Evolutionary conservation across 2,329 filamentous ascomycete genomes (phyloP), one percentile per base, ranked within the genome.

Genomic region (Fusarium neocosmosporiellum): DNA sequence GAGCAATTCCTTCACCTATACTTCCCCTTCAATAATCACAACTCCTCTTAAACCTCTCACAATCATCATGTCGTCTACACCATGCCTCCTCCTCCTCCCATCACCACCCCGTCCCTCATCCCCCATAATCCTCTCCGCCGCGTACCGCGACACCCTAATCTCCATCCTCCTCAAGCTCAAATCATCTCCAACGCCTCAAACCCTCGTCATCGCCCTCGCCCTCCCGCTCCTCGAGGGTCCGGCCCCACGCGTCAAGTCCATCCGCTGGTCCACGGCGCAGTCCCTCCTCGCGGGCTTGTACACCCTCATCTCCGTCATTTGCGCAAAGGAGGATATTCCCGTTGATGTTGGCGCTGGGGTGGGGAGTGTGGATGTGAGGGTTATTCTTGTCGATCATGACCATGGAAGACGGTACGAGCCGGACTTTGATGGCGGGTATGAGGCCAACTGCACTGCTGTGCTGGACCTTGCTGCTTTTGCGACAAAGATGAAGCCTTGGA

Each of bases 201-300:
- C 80, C 1, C 83, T 90, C 5, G 80, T 87, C 75, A 75, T 88
- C 80, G 93, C 90, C 3, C 80, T 97, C 39, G 87, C 88, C 3
- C 88, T 88, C 55, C 89, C 91, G 3, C 85, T 92, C 59, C 86
- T 95, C 14, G 83, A 86, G 54, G 86, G 88, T 22, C 82, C 83
- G 34, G 83, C 85, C 27, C 82, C 83, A 24, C 64, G 59, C 22
- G 46, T 53, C 37, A 87, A 69, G 43, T 88, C 75, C 84, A 87
- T 27, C 83, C 84, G 89, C 20, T 97, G 95, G 88, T 79, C 86
- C 36, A 83, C 87, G n/a, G 88, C 91, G 0, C 94, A 98, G 81
- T 86, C 88, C n/a, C 85, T 96, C 7, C 83, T 98, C 24, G 93
- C 93, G 4, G 89, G 89, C 29, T 80, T 97, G 27, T 98, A 98